These are phyloP conservation scores for Sicyos baderoa DNA, from an alignment of 306 rosid species.

Conservation along the genomic window DNA sequence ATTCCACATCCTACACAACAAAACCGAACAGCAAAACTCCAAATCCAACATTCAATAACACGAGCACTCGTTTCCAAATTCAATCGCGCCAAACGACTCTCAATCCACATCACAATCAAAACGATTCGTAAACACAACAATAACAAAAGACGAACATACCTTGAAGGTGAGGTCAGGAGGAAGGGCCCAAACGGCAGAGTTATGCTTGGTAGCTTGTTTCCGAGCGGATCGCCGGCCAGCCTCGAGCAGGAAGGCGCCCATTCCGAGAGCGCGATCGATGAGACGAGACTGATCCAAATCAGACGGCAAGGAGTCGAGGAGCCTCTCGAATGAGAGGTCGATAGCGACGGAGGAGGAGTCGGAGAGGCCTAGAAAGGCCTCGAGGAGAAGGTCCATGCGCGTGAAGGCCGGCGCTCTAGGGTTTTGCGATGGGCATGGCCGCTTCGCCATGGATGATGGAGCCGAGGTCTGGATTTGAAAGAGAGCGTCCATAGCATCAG, in stretches of 20 bases:
- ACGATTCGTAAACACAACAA: background rate
- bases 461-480: constrained; percentile 29
- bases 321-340: constrained; percentile 69
- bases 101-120: background rate
- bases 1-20: background rate
- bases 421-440: constrained; percentile 83
- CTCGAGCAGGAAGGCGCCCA: constrained; percentile 68
- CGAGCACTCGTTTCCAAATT: background rate
- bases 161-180: constrained; percentile 93
- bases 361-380: constrained; percentile 48
- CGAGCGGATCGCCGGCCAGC: constrained; percentile 72
- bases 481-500: constrained; percentile 46
- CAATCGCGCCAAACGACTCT: background rate
- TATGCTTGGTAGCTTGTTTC: constrained; percentile 72
- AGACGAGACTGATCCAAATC: constrained; percentile 55
- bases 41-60: background rate
- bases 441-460: constrained; percentile 67
- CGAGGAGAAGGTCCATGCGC: constrained; percentile 40
- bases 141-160: constrained; percentile 23
- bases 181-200: constrained; percentile 70
- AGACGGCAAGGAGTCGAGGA: constrained; percentile 51
- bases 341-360: constrained; percentile 43
- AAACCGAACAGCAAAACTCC: background rate
- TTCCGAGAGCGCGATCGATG: constrained; percentile 71
- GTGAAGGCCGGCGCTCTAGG: constrained; percentile 38